Evolutionary conservation across 2,329 filamentous ascomycete species (phyloP).

Genomic region (Verticillium nonalfalfae): DNA sequence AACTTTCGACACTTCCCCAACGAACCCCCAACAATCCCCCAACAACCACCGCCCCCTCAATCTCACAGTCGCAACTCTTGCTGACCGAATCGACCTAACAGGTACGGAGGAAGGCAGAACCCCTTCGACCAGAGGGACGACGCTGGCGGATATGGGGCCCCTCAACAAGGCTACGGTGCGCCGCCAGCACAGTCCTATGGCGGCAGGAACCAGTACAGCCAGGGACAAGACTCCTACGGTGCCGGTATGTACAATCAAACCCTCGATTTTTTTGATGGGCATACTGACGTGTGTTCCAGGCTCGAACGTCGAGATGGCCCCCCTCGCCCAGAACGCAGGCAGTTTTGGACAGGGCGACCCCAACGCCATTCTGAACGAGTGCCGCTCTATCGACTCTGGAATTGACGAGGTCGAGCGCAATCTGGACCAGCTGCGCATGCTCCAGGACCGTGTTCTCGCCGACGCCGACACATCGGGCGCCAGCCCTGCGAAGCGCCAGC

Average conservation of each 20-base stretch:
- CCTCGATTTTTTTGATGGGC: conserved; percentile 1
- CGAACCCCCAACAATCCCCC: too few species aligned
- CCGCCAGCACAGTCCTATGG: conserved; percentile 13
- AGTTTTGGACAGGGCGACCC: conserved; percentile 49
- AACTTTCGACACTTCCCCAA: too few species aligned
- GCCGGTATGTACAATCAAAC: conserved; percentile 9
- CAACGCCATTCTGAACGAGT: conserved; percentile 79
- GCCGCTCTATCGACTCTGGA: conserved; percentile 69
- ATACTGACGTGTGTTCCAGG: conserved; percentile 18
- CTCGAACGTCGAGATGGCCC: conserved; percentile 64
- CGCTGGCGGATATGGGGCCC: conserved; percentile 19
- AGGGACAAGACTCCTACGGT: conserved; percentile 12
- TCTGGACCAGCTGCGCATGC: conserved; percentile 62
- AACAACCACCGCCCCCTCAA: background rate
- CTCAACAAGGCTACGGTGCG: conserved; percentile 10
- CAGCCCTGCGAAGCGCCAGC: conserved; percentile 58
- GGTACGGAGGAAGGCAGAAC: conserved; percentile 49
- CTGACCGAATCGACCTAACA: conserved; percentile 19
- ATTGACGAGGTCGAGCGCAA: conserved; percentile 70
- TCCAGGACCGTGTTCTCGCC: conserved; percentile 66
- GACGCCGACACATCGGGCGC: conserved; percentile 66
- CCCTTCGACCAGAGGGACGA: conserved; percentile 52
- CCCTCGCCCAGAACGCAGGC: conserved; percentile 48
- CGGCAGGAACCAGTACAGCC: conserved; percentile 13
- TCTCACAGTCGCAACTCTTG: background rate